These are phyloP conservation scores for Dipteronia sinensis DNA, from an alignment of 345 rosid species.

Conservation along the genomic window DNA sequence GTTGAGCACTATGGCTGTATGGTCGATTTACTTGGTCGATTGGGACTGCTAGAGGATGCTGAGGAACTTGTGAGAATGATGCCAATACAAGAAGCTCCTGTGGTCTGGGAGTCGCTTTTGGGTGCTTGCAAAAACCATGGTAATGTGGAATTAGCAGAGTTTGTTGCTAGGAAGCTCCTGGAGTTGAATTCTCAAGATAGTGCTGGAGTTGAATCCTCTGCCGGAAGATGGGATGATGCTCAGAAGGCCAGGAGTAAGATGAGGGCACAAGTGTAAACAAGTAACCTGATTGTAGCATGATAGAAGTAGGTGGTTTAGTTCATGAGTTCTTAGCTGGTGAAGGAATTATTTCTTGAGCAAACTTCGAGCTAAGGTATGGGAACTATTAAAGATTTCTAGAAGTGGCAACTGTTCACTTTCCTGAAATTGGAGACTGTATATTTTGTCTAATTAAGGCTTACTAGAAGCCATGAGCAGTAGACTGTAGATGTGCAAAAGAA, in stretches of 20 bases:
- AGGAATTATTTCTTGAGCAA: slow-evolving; percentile 37
- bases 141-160: slow-evolving; percentile 40
- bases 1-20: slow-evolving; percentile 54
- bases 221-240: slow-evolving; percentile 46
- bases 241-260: slow-evolving; percentile 35
- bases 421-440: not conserved
- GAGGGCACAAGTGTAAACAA: slow-evolving; percentile 38
- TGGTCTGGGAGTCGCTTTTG: slow-evolving; percentile 40
- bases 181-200: slow-evolving; percentile 34
- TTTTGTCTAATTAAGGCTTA: not conserved
- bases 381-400: not conserved
- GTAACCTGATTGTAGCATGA: slow-evolving; percentile 49
- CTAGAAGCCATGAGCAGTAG: not conserved
- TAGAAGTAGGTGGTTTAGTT: slow-evolving; percentile 47
- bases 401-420: slow-evolving; percentile 1
- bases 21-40: slow-evolving; percentile 56
- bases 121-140: slow-evolving; percentile 51
- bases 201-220: slow-evolving; percentile 38
- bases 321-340: slow-evolving; percentile 54
- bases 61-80: slow-evolving; percentile 35
- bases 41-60: slow-evolving; percentile 45
- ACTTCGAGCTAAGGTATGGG: slow-evolving; percentile 7
- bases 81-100: slow-evolving; percentile 33
- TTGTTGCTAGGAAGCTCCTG: slow-evolving; percentile 34
- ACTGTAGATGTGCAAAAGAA: not conserved